These are phyloP conservation scores for Pelargonium nanum DNA, from an alignment of 345 rosid species.

Conservation along the genomic window DNA sequence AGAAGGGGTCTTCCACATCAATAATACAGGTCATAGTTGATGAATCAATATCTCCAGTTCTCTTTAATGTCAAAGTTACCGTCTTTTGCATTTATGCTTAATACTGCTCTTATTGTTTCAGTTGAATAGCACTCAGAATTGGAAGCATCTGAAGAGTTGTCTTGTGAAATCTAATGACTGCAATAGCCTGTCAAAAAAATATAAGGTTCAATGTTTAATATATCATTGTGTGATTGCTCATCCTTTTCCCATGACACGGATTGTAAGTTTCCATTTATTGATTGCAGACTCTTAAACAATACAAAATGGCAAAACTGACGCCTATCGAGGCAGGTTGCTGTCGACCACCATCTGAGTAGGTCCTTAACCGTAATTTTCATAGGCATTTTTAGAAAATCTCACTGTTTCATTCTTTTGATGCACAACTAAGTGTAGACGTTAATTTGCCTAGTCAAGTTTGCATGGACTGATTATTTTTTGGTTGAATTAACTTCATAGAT, in stretches of 20 bases:
- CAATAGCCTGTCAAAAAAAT: conserved; percentile 46
- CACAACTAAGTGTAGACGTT: neutral
- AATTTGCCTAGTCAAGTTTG: too few relatives aligned
- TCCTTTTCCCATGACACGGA: conserved; percentile 10
- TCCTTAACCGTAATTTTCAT: neutral
- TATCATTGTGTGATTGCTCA: neutral
- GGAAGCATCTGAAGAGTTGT: conserved; percentile 79
- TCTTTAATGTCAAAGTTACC: neutral
- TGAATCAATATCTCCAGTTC: neutral
- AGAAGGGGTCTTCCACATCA: too few relatives aligned
- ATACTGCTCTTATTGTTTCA: conserved; percentile 18
- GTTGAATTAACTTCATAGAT: too few relatives aligned
- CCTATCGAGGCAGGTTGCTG: conserved; percentile 96
- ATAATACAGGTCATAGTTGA: neutral
- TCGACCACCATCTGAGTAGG: conserved; percentile 83
- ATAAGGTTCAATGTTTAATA: conserved; percentile 36
- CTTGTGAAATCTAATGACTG: conserved; percentile 86
- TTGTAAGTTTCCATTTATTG: conserved; percentile 1
- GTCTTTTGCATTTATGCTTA: neutral
- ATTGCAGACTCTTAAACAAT: conserved; percentile 55
- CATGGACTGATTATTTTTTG: too few relatives aligned
- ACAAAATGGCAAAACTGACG: conserved; percentile 56
- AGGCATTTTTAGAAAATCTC: neutral
- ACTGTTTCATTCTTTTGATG: too few relatives aligned
- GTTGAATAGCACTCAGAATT: conserved; percentile 59